Percentiles rank a stretch among this genome's conserved stretches.
phyloP scores from a whole-genome alignment of 345 rosid species.

The Lepidium didymum region DNA sequence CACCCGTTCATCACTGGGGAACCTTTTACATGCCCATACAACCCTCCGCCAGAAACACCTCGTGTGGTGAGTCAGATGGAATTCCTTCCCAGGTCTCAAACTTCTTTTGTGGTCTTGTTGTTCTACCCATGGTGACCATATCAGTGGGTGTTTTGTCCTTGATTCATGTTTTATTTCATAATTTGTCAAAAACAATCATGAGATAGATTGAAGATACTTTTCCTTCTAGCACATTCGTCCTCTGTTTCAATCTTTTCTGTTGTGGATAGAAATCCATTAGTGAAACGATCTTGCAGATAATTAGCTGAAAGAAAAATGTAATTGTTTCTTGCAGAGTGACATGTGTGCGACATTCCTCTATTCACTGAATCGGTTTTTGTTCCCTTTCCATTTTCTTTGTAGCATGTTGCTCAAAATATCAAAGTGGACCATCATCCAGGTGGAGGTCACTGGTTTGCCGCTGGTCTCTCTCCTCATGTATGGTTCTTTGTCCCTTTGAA shows the following conservation, averaged over 20 bases:
- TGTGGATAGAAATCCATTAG: background rate
- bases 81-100: constrained; percentile 13
- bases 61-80: constrained; percentile 57
- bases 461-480: constrained; percentile 98
- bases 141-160: background rate
- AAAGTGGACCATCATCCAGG: constrained; percentile 99
- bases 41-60: constrained; percentile 80
- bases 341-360: constrained; percentile 3
- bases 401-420: constrained; percentile 85
- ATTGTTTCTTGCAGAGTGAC: constrained; percentile 3
- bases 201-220: background rate
- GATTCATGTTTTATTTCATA: background rate
- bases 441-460: constrained; percentile 99
- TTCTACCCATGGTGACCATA: background rate
- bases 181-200: background rate
- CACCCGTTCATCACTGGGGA: constrained; percentile 99
- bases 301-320: background rate
- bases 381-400: constrained; percentile 13
- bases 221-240: background rate
- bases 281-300: background rate
- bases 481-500: constrained; percentile 25
- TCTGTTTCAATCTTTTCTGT: background rate
- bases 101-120: constrained; percentile 1
- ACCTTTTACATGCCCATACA: constrained; percentile 87
- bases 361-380: constrained; percentile 5